Evolutionary conservation across 2,329 filamentous ascomycete species (phyloP), one percentile per base, ranked within the genome.

Genomic region (Cercospora janseana): DNA sequence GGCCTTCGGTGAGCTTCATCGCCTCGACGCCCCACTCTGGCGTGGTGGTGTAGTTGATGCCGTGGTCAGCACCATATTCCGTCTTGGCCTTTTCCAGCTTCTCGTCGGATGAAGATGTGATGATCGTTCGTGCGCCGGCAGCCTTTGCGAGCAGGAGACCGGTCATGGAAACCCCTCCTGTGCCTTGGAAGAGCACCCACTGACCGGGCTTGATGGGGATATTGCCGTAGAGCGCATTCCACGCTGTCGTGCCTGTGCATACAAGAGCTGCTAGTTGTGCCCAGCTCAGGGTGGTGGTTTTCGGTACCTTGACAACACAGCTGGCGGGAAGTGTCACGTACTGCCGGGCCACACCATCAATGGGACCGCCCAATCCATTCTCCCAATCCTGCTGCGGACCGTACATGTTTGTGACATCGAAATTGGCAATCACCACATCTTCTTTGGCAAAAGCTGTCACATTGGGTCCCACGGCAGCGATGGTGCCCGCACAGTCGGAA

Each of bases 401-500:
- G 4, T 72, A 75, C 49, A 80, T 42, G 23, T 58, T 55, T 6
- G 52, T 52, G 4, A 49, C 27, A 24, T 58, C 57, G 24, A 61
- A 59, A 34, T 51, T 55, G 18, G 78, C 78, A 35, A 85, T 73
- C 32, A 87, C 83, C n/a, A 80, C 78, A 49, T 85, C 79, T 51
- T 83, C 83, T 10, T 71, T 68, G 45, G 74, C 26, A 23, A 57
- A 24, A 6, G 43, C 46, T 2, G 29, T 13, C 7, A 59, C 56
- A 20, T 45, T 47, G 5, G 72, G 61, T 28, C 79, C 78, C 18
- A 77, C 60, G 10, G 73, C 66, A 3, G 78, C 69, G 41, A 87
- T 72, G 7, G 74, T 72, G 31, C 83, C 85, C 66, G 81, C 84
- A 75, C 84, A 85, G 66, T 88, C 85, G 20, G 82, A 85, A 66